Conservation (phyloP, 1,139 yeast species). For the Nakaseomyces kungkrabaensis region DNA sequence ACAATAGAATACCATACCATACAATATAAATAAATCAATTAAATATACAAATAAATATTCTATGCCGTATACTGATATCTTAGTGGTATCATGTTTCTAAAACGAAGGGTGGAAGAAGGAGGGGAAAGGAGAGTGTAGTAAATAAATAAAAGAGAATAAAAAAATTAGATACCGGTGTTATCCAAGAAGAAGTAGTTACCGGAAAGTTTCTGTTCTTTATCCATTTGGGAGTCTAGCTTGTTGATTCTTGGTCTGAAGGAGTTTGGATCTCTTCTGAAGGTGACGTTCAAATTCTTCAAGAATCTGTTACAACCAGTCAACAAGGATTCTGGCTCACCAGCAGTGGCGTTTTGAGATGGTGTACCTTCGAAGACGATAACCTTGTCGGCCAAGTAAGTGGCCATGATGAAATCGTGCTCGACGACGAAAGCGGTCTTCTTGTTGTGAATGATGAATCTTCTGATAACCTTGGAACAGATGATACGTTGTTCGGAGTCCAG, state of each 20-base stretch:
- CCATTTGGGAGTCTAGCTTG: constrained; percentile 96
- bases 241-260: constrained; percentile 97
- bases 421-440: constrained; percentile 97
- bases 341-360: constrained; percentile 76
- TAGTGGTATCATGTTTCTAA: no score
- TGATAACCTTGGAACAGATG: constrained; percentile 93
- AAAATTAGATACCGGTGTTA: constrained; percentile 34
- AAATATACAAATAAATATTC: no score
- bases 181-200: constrained; percentile 97
- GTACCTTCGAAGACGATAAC: constrained; percentile 96
- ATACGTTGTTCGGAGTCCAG: constrained; percentile 99
- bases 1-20: no score
- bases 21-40: no score
- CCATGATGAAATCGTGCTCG: constrained; percentile 99
- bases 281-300: constrained; percentile 92
- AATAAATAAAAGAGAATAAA: no score
- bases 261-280: constrained; percentile 98
- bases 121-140: no score
- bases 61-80: no score
- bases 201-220: constrained; percentile 81
- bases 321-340: constrained; percentile 82
- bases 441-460: constrained; percentile 91
- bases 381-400: constrained; percentile 95
- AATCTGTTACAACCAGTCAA: constrained; percentile 95
- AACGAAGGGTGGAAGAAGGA: no score